A percentile compares a stretch with the other conserved stretches of the same genome.
Evolutionary conservation across 805 yeast species (phyloP).

Genomic region (Metschnikowia anglica): DNA sequence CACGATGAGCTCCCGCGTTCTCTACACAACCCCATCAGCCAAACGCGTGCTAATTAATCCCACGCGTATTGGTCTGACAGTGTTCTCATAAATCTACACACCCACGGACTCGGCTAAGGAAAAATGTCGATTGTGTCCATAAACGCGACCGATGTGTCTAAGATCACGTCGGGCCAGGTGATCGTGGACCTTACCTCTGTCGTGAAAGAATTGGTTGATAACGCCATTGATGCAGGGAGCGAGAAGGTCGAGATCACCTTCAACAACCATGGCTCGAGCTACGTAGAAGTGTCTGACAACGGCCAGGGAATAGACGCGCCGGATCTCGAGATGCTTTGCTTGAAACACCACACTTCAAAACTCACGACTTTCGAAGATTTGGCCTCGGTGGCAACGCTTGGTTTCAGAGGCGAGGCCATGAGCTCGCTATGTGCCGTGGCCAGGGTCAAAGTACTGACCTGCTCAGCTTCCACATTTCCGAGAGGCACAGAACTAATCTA

Average conservation of each 20-base stretch:
- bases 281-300: conserved; percentile 66
- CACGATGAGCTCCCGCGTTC: not conserved
- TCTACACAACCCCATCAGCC: not conserved
- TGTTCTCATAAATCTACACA: not conserved
- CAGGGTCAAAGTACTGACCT: conserved; percentile 49
- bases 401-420: conserved; percentile 82
- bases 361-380: conserved; percentile 56
- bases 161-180: conserved; percentile 91
- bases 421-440: conserved; percentile 63
- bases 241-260: conserved; percentile 66
- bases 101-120: not conserved
- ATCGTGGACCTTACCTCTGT: conserved; percentile 75
- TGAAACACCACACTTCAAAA: conserved; percentile 70
- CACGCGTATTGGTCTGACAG: conserved; percentile 1
- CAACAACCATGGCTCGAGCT: conserved; percentile 69
- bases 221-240: conserved; percentile 78
- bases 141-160: conserved; percentile 56
- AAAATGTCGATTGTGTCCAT: conserved; percentile 24
- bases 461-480: conserved; percentile 50
- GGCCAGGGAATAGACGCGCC: conserved; percentile 59
- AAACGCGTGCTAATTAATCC: not conserved
- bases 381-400: conserved; percentile 50
- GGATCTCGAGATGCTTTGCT: conserved; percentile 55
- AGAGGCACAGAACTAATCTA: conserved; percentile 56
- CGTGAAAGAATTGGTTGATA: conserved; percentile 84